These are phyloP conservation scores for Pleurotus platypus DNA, from an alignment of 768 basidiomycete genomes.

Conservation along the genomic window DNA sequence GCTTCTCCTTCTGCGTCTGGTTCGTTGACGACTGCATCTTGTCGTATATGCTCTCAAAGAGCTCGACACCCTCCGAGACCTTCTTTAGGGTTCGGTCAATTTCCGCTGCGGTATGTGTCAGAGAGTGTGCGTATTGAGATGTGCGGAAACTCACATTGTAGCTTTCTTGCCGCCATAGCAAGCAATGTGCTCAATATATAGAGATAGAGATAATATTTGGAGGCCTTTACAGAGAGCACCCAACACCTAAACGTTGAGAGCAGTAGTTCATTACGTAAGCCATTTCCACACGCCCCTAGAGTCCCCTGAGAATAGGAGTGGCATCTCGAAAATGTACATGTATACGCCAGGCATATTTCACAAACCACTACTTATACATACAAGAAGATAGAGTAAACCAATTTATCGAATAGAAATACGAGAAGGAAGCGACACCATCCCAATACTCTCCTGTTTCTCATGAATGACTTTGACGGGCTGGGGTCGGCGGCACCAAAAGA, in stretches of 20 bases:
- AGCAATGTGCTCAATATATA: constrained; percentile 11
- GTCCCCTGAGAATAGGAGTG: no score
- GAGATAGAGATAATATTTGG: no score
- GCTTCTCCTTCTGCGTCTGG: constrained; percentile 61
- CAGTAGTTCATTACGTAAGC: no score
- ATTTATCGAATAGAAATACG: not conserved
- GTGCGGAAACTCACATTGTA: constrained; percentile 54
- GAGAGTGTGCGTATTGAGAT: not conserved
- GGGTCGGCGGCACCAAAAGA: constrained; percentile 26
- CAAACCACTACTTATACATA: constrained; percentile 21
- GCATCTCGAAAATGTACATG: no score
- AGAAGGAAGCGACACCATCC: not conserved
- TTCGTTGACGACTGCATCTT: constrained; percentile 97
- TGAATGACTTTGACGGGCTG: not conserved
- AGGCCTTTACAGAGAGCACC: constrained; percentile 16
- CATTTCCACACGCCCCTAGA: no score
- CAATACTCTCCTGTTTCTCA: not conserved
- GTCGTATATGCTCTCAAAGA: constrained; percentile 94
- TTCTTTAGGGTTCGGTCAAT: constrained; percentile 99
- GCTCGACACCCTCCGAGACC: constrained; percentile 92
- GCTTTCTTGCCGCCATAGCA: constrained; percentile 71
- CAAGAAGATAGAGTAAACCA: constrained; percentile 12
- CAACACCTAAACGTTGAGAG: no score
- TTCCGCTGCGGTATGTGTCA: constrained; percentile 63
- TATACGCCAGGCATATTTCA: no score